Conservation (phyloP, 345 rosid genomes). For the Hypericum androsaemum region DNA sequence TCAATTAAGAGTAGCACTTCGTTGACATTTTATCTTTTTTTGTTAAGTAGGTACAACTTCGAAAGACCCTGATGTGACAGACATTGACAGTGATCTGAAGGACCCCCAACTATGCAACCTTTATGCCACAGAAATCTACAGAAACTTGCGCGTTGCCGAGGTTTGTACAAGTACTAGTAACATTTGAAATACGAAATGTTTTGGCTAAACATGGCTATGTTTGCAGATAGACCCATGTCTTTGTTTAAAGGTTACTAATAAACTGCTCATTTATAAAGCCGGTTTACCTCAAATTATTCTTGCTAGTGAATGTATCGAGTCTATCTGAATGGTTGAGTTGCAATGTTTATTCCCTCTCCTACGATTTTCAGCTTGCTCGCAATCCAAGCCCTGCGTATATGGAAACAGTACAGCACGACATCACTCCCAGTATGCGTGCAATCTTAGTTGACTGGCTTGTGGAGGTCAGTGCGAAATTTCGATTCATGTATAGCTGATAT, state of each 20-base stretch:
- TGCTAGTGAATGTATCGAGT: too few species aligned
- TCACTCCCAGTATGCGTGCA: conserved; percentile 78
- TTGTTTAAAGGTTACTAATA: too few species aligned
- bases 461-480: conserved; percentile 44
- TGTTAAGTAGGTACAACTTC: conserved; percentile 29
- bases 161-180: conserved; percentile 25
- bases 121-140: conserved; percentile 64
- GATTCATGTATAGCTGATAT: not conserved
- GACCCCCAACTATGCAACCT: conserved; percentile 67
- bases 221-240: too few species aligned
- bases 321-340: too few species aligned
- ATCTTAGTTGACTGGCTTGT: conserved; percentile 97
- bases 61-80: conserved; percentile 27
- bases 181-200: too few species aligned
- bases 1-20: too few species aligned
- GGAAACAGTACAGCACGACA: conserved; percentile 63
- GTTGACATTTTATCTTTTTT: not conserved
- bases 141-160: conserved; percentile 71
- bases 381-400: conserved; percentile 53
- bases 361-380: conserved; percentile 41
- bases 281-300: too few species aligned
- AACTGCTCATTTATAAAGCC: too few species aligned
- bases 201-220: too few species aligned
- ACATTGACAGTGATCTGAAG: conserved; percentile 58
- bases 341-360: too few species aligned